phyloP scores from a whole-genome alignment of 2,329 filamentous ascomycete genomes.

The Trichoderma polysporum region DNA sequence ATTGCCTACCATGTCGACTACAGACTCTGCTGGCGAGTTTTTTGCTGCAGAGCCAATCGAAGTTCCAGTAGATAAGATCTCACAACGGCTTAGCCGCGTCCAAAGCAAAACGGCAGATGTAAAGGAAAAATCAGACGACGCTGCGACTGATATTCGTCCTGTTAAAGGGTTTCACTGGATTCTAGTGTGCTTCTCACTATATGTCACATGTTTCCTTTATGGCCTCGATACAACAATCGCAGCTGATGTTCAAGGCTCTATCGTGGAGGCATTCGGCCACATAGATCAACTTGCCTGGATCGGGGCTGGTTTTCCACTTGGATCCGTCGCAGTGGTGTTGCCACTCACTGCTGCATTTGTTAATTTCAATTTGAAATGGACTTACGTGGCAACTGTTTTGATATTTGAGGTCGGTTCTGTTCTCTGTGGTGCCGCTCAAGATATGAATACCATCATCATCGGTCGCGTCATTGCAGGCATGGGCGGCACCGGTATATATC shows the following conservation, averaged over 20 bases:
- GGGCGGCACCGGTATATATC: conserved; percentile 40
- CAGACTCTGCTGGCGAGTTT: no score
- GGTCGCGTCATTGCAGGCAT: conserved; percentile 43
- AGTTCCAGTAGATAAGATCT: no score
- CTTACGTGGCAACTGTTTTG: background rate
- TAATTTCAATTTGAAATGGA: background rate
- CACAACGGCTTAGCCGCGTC: no score
- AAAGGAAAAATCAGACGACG: no score
- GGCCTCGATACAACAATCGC: background rate
- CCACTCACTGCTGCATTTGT: background rate
- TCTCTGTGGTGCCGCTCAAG: conserved; percentile 41
- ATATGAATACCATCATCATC: conserved; percentile 45
- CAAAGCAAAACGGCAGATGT: no score
- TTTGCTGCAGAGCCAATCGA: no score
- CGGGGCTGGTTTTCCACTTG: conserved; percentile 20
- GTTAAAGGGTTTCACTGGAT: no score
- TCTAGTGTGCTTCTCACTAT: no score
- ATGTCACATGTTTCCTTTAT: background rate
- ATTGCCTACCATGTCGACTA: no score
- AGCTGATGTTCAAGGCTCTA: conserved; percentile 25
- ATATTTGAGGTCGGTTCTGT: conserved; percentile 30
- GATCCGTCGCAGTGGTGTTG: background rate
- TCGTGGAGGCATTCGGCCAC: conserved; percentile 16
- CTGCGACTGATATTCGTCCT: no score
- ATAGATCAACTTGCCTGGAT: conserved; percentile 25